Conservation (phyloP, 805 yeast genomes). For the Blastobotrys mokoenaii region DNA sequence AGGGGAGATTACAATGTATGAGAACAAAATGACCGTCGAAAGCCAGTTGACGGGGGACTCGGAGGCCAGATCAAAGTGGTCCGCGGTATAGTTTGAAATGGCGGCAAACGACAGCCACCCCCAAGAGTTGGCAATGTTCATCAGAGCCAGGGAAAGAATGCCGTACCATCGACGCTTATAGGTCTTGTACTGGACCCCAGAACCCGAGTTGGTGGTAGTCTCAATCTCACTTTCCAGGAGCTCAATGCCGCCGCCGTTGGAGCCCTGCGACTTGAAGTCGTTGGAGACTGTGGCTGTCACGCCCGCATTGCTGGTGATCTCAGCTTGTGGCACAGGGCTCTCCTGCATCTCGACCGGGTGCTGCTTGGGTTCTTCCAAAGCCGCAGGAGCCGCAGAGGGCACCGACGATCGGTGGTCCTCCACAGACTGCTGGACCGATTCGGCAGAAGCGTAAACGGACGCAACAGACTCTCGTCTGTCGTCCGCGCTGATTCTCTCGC, state of each 20-base stretch:
- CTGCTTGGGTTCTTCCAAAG: not conserved
- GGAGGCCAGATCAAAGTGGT: conserved; percentile 16
- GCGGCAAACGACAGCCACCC: conserved; percentile 30
- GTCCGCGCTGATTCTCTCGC: not conserved
- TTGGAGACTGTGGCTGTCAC: not conserved
- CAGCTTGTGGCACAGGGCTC: not conserved
- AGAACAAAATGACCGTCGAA: conserved; percentile 25
- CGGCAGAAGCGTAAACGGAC: conserved; percentile 2
- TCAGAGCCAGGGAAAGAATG: conserved; percentile 20
- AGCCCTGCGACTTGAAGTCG: not conserved
- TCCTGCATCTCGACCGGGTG: not conserved
- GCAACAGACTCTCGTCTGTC: not conserved
- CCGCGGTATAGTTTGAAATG: conserved; percentile 20
- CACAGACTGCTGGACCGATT: not conserved
- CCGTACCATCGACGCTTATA: conserved; percentile 29
- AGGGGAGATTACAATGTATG: conserved; percentile 23
- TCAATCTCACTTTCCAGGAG: not conserved
- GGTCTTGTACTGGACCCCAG: conserved; percentile 14
- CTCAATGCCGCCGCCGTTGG: not conserved
- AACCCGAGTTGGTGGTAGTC: not conserved
- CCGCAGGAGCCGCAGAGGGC: not conserved
- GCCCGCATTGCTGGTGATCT: not conserved
- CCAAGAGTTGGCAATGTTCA: conserved; percentile 27
- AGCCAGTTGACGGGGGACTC: conserved; percentile 28
- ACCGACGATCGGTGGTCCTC: not conserved